These are phyloP conservation scores for Boletus reticulatus DNA, from an alignment of 768 basidiomycete genomes.

Conservation along the genomic window DNA sequence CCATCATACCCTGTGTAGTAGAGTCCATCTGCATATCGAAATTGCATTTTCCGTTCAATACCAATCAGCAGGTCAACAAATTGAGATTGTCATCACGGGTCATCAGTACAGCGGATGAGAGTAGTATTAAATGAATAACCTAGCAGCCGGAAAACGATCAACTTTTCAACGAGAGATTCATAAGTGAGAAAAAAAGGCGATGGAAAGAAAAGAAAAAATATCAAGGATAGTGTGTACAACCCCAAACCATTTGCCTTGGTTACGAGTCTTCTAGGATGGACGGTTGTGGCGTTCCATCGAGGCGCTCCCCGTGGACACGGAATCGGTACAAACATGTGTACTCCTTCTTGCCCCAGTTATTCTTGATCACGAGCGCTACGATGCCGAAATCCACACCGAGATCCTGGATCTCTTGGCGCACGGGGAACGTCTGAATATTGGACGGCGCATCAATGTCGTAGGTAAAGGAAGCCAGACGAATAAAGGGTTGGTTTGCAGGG, in stretches of 20 bases:
- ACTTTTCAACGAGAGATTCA: slow-evolving; percentile 5
- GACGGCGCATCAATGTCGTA: slow-evolving; percentile 55
- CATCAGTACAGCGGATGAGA: slow-evolving; percentile 21
- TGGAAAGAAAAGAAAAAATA: background rate
- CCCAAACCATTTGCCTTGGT: background rate
- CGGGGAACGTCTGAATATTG: slow-evolving; percentile 80
- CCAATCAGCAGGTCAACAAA: background rate
- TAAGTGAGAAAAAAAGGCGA: background rate
- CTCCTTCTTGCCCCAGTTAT: slow-evolving; percentile 83
- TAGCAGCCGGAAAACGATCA: slow-evolving; percentile 11
- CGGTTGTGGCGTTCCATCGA: slow-evolving; percentile 42
- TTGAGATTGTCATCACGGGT: slow-evolving; percentile 22
- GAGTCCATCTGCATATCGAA: background rate
- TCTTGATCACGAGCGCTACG: slow-evolving; percentile 74
- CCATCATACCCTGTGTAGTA: background rate
- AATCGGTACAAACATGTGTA: slow-evolving; percentile 90
- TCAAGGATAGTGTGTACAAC: slow-evolving; percentile 13
- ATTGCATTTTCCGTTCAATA: background rate
- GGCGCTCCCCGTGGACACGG: slow-evolving; percentile 68
- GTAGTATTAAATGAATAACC: slow-evolving; percentile 24
- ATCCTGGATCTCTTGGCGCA: slow-evolving; percentile 60
- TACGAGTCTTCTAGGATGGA: slow-evolving; percentile 25
- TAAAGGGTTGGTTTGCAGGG: slow-evolving; percentile 44
- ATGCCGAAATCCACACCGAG: slow-evolving; percentile 83
- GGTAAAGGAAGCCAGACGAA: slow-evolving; percentile 67